Conservation (phyloP, 805 yeast species). For the Kodamaea sagamina region DNA sequence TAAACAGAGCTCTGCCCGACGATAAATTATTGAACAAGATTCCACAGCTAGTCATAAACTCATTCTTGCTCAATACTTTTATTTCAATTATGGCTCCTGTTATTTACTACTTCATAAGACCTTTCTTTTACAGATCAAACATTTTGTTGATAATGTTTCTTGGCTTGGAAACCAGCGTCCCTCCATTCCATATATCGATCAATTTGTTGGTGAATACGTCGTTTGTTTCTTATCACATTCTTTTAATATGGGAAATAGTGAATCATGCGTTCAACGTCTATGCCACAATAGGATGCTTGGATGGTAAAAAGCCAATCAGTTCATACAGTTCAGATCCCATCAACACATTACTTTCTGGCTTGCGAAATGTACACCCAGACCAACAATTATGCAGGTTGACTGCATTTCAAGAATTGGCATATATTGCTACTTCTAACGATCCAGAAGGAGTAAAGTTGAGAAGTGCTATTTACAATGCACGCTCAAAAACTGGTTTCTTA, state of each 20-base stretch:
- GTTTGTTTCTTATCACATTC: slow-evolving; percentile 35
- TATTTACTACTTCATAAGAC: slow-evolving; percentile 41
- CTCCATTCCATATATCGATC: slow-evolving; percentile 38
- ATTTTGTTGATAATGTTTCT: slow-evolving; percentile 28
- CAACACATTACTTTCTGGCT: slow-evolving; percentile 63
- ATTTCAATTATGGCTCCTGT: slow-evolving; percentile 38
- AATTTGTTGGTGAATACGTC: slow-evolving; percentile 30
- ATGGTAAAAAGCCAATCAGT: slow-evolving; percentile 63
- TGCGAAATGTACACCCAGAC: slow-evolving; percentile 49
- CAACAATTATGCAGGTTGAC: slow-evolving; percentile 48
- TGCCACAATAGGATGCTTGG: slow-evolving; percentile 70
- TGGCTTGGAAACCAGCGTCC: slow-evolving; percentile 44
- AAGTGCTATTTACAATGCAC: slow-evolving; percentile 53
- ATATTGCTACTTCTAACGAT: slow-evolving; percentile 51
- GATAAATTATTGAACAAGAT: slow-evolving; percentile 28
- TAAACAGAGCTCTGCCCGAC: slow-evolving; percentile 43
- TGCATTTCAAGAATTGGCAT: slow-evolving; percentile 76
- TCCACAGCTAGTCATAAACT: slow-evolving; percentile 37
- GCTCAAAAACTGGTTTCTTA: slow-evolving; percentile 44
- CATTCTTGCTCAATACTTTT: slow-evolving; percentile 34
- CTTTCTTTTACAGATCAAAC: slow-evolving; percentile 41
- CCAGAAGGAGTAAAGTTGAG: slow-evolving; percentile 47
- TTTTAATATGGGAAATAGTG: slow-evolving; percentile 53
- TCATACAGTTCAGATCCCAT: slow-evolving; percentile 61
- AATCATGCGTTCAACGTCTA: slow-evolving; percentile 65